Conservation (phyloP, 306 rosid species). For the Ormosia semicastrata region DNA sequence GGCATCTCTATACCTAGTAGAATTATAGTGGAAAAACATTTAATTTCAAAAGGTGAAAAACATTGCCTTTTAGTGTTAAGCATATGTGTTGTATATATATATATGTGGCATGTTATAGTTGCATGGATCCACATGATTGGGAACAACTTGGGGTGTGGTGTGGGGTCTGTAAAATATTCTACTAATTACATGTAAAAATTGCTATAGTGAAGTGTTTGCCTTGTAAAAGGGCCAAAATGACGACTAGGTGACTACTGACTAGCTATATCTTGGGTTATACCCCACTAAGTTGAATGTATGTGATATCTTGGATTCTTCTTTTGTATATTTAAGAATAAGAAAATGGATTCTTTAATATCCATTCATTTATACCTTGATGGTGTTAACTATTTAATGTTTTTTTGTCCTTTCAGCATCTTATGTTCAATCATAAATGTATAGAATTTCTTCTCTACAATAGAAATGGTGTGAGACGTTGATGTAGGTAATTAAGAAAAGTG, state of each 20-base stretch:
- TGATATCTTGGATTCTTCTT: conserved; percentile 14
- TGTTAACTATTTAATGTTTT: background rate
- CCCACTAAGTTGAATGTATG: background rate
- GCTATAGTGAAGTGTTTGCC: background rate
- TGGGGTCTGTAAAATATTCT: background rate
- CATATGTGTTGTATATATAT: background rate
- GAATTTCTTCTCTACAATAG: background rate
- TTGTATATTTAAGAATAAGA: background rate
- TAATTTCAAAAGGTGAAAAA: conserved; percentile 8
- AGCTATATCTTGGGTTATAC: background rate
- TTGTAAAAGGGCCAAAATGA: background rate
- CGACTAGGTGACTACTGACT: background rate
- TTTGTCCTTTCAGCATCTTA: conserved; percentile 22
- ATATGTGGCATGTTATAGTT: background rate
- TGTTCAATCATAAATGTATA: conserved; percentile 2
- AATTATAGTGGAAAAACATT: background rate
- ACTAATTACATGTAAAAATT: background rate
- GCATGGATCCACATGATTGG: conserved; percentile 16
- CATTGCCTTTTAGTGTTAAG: background rate
- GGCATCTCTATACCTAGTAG: background rate
- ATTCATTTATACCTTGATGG: background rate
- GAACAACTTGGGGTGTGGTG: conserved; percentile 2
- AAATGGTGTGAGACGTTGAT: background rate
- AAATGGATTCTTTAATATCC: conserved; percentile 5
- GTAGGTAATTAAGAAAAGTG: background rate